These are phyloP conservation scores for Rhizopus microsporus DNA, from an alignment of 371 early-diverging fungal genomes.

Conservation along the genomic window DNA sequence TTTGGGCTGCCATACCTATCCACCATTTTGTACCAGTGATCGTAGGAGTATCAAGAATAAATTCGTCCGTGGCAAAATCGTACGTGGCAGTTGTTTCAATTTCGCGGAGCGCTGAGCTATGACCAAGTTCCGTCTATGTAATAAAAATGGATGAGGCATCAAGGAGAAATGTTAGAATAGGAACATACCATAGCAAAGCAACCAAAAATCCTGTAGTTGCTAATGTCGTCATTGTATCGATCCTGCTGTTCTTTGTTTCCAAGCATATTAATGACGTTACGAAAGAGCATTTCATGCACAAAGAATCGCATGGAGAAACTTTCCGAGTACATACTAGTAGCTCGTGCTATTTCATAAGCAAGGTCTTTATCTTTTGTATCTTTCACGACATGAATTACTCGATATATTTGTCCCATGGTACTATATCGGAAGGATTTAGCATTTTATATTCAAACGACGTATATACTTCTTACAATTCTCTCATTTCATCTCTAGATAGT, in stretches of 20 bases:
- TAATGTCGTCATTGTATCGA: conserved; percentile 54
- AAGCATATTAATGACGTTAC: conserved; percentile 58
- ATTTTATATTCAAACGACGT: background rate
- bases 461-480: conserved; percentile 55
- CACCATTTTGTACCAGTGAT: conserved; percentile 91
- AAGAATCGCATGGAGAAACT: conserved; percentile 64
- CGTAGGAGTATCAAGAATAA: conserved; percentile 82
- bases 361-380: conserved; percentile 20
- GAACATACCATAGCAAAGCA: conserved; percentile 69
- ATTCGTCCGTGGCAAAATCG: conserved; percentile 74
- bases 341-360: conserved; percentile 12
- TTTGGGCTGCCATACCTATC: conserved; percentile 88
- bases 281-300: conserved; percentile 63
- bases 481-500: conserved; percentile 54
- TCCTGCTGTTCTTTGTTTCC: conserved; percentile 61
- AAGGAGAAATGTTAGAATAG: background rate
- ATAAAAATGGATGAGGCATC: background rate
- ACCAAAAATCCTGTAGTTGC: conserved; percentile 58
- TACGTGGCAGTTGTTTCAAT: conserved; percentile 89
- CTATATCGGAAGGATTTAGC: conserved; percentile 20
- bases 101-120: conserved; percentile 86
- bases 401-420: conserved; percentile 60
- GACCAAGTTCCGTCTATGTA: conserved; percentile 63
- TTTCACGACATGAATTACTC: conserved; percentile 32
- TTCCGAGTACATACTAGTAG: conserved; percentile 53